Conservation (phyloP, 2,329 filamentous ascomycete species). For the Podosphaera xanthii region DNA sequence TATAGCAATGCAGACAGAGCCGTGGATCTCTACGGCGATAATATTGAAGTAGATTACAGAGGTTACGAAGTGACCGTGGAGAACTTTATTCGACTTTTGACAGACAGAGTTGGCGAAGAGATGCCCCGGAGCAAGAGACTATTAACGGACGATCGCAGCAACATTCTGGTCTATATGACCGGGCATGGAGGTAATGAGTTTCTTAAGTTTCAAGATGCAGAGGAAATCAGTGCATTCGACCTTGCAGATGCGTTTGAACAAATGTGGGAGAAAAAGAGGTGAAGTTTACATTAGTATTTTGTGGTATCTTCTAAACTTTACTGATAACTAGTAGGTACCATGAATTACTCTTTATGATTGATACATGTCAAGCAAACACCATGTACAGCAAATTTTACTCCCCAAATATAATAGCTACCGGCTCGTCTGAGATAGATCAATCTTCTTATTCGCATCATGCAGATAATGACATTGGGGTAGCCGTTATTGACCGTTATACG, state of each 20-base stretch:
- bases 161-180: conserved; percentile 98
- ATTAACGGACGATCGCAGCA: conserved; percentile 83
- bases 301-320: not conserved
- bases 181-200: conserved; percentile 96
- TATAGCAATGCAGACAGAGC: conserved; percentile 96
- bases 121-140: conserved; percentile 87
- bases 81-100: conserved; percentile 90
- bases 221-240: conserved; percentile 93
- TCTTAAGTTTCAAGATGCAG: conserved; percentile 91
- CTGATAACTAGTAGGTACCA: conserved; percentile 40
- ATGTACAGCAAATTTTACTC: conserved; percentile 99
- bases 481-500: conserved; percentile 94
- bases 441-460: conserved; percentile 95
- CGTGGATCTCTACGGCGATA: conserved; percentile 90
- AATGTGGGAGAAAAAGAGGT: conserved; percentile 99
- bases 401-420: conserved; percentile 92
- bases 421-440: conserved; percentile 87
- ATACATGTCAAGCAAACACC: conserved; percentile 96
- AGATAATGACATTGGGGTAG: conserved; percentile 91
- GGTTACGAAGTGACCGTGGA: conserved; percentile 98
- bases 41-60: conserved; percentile 95
- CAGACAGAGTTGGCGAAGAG: conserved; percentile 80
- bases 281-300: conserved; percentile 2
- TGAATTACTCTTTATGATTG: conserved; percentile 98
- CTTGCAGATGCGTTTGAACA: conserved; percentile 93